phyloP scores from a whole-genome alignment of 2,329 filamentous ascomycete species.

The Colletotrichum australisinense region DNA sequence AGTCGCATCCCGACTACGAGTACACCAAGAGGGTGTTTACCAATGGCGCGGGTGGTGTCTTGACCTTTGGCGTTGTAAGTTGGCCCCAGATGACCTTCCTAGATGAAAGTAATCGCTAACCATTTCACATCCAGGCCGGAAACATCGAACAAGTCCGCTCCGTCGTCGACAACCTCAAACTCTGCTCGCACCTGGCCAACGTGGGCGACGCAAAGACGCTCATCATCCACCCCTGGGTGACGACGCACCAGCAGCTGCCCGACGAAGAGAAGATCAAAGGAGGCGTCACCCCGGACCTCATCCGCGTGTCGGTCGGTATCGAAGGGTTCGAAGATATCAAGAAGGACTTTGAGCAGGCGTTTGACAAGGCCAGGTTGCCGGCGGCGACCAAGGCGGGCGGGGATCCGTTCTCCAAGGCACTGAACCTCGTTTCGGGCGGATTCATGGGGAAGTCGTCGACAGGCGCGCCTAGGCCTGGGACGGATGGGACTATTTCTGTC shows the following conservation, averaged over 20 bases:
- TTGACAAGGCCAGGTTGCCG: slow-evolving; percentile 22
- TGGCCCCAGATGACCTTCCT: slow-evolving; percentile 55
- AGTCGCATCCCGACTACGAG: slow-evolving; percentile 72
- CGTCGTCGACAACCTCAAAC: slow-evolving; percentile 79
- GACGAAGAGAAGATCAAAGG: slow-evolving; percentile 74
- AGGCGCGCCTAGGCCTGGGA: slow-evolving; percentile 29
- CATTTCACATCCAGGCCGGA: slow-evolving; percentile 36
- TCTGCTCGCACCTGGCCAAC: slow-evolving; percentile 80
- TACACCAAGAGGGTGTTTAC: slow-evolving; percentile 75
- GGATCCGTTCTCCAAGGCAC: slow-evolving; percentile 23
- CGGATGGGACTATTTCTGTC: slow-evolving; percentile 14
- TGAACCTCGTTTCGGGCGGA: slow-evolving; percentile 26
- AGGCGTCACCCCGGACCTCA: slow-evolving; percentile 65
- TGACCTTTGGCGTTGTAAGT: slow-evolving; percentile 72
- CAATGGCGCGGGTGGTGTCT: slow-evolving; percentile 76
- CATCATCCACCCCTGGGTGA: slow-evolving; percentile 79
- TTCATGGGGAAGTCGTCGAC: slow-evolving; percentile 32
- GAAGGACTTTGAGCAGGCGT: slow-evolving; percentile 75
- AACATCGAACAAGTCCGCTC: slow-evolving; percentile 47
- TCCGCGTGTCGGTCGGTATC: slow-evolving; percentile 51
- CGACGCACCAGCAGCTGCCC: slow-evolving; percentile 76
- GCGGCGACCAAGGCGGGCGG: slow-evolving; percentile 20
- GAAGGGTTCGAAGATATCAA: slow-evolving; percentile 82
- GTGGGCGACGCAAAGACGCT: slow-evolving; percentile 80
- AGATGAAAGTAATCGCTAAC: slow-evolving; percentile 41